Conservation (phyloP, 2,329 filamentous ascomycete genomes). For the Periconia sp. region DNA sequence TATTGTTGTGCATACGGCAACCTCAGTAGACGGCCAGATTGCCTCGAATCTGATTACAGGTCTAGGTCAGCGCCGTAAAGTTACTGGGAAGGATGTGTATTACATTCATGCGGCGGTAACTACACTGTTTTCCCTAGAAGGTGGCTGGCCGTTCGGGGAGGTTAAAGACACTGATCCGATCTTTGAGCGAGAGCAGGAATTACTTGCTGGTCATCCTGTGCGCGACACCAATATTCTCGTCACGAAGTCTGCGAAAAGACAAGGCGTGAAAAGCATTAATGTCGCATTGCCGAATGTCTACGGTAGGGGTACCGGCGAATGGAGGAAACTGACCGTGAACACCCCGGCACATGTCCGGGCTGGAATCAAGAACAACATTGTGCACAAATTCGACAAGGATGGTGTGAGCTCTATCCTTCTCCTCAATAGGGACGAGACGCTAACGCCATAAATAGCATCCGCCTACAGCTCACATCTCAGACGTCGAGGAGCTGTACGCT, state of each 20-base stretch:
- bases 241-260: conserved; percentile 12
- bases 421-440: neutral
- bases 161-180: conserved; percentile 16
- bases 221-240: conserved; percentile 11
- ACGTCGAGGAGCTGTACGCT: conserved; percentile 9
- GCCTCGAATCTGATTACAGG: conserved; percentile 10
- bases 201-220: conserved; percentile 9
- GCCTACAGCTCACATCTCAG: conserved; percentile 15
- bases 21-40: conserved; percentile 3
- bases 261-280: conserved; percentile 17
- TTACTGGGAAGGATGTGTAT: conserved; percentile 8
- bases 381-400: conserved; percentile 43
- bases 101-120: conserved; percentile 17
- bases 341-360: conserved; percentile 22
- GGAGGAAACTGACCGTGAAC: conserved; percentile 15
- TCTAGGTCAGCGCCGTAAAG: conserved; percentile 12
- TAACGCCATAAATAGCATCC: neutral
- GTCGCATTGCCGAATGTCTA: conserved; percentile 14
- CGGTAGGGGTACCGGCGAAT: conserved; percentile 17
- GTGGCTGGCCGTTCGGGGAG: conserved; percentile 15
- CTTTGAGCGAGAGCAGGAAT: conserved; percentile 15
- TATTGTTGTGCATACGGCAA: conserved; percentile 18
- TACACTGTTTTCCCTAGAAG: conserved; percentile 8
- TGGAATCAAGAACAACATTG: conserved; percentile 32
- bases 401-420: conserved; percentile 36